Base-by-base conservation (phyloP, 257 asterid genomes). In the Buddleja alternifolia region DNA sequence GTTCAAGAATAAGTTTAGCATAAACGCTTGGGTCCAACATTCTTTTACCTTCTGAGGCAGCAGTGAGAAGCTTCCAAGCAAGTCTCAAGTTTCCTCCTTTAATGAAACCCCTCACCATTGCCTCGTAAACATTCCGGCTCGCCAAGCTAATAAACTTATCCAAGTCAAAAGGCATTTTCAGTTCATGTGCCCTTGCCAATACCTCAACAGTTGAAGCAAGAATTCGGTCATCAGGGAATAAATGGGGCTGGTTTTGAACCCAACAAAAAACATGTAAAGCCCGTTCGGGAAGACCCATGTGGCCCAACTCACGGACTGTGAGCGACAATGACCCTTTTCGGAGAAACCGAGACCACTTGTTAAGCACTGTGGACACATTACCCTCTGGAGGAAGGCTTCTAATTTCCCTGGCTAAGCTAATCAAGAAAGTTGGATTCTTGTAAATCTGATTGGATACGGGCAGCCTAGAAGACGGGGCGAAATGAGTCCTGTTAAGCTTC, bases 141-240 rank as follows among this genome's bases (percentile, higher is more conserved):
- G 90, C 84, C 74, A 89, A 68, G 75, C 67, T 75, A 60, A 81
- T 60, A 81, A 87, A 81, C 74, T 76, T 78, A 2, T 80, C 85
- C 74, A 83, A 53, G 34, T 83, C 77, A 14, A 85, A 80, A 0
- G 95, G 83, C 88, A 92, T 69, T 73, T 85, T 89, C 77, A 92
- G 45, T 76, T 85, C 88, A 37, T 81, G 83, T 19, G 88, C 86
- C 40, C 84, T 77, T 6, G 96, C 96, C 73, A 92, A 66, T 4
- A 92, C 91, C 80, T 85, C 90, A 48, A 91, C 82, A 0, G 95
- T 87, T n/a, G 97, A 85, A 70, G 93, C 91, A 67, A 91, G 93
- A 72, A 85, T 74, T 11, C 89, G 86, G 68, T 91, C 96, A 58
- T 89, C 97, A 0, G 95, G 97, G 82, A 83, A 91, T 56, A 89